Percentiles rank a stretch among this genome's conserved stretches.
These are phyloP conservation scores for Penicillium rolfsii DNA, from an alignment of 2,329 filamentous ascomycete species.

Conservation along the genomic window DNA sequence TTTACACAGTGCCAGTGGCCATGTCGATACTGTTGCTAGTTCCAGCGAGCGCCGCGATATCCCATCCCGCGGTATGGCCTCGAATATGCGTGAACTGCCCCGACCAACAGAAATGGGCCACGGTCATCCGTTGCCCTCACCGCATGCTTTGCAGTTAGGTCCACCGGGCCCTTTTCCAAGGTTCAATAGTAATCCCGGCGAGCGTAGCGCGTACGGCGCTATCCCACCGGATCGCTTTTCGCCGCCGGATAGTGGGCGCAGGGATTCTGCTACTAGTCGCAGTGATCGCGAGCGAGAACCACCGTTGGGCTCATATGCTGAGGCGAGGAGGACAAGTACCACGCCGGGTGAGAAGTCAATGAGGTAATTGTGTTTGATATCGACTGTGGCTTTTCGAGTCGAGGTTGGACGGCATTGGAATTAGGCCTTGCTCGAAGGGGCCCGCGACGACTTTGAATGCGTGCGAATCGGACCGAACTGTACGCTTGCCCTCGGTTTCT, in stretches of 20 bases:
- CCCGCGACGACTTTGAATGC: neutral
- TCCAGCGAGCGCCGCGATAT: slow-evolving; percentile 28
- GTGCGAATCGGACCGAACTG: neutral
- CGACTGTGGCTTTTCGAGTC: neutral
- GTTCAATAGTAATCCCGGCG: slow-evolving; percentile 27
- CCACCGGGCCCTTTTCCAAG: slow-evolving; percentile 33
- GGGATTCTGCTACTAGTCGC: slow-evolving; percentile 30
- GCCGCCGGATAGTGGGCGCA: slow-evolving; percentile 31
- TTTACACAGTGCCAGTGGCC: slow-evolving; percentile 11
- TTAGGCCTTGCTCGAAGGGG: neutral
- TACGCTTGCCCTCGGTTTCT: neutral
- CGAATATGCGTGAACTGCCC: slow-evolving; percentile 34
- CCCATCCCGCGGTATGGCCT: slow-evolving; percentile 26
- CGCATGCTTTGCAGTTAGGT: slow-evolving; percentile 35
- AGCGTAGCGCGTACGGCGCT: slow-evolving; percentile 28
- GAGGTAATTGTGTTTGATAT: neutral
- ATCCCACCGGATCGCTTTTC: slow-evolving; percentile 31
- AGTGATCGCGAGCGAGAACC: slow-evolving; percentile 23
- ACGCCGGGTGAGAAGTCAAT: slow-evolving; percentile 22
- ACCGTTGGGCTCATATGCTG: slow-evolving; percentile 23
- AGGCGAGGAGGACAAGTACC: slow-evolving; percentile 27
- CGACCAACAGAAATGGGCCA: slow-evolving; percentile 33
- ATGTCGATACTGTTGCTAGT: neutral
- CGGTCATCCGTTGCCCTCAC: slow-evolving; percentile 37
- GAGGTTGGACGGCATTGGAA: neutral